Evolutionary conservation across 441 rosid genomes (phyloP).

Genomic region (Cnidoscolus chayamansa): DNA sequence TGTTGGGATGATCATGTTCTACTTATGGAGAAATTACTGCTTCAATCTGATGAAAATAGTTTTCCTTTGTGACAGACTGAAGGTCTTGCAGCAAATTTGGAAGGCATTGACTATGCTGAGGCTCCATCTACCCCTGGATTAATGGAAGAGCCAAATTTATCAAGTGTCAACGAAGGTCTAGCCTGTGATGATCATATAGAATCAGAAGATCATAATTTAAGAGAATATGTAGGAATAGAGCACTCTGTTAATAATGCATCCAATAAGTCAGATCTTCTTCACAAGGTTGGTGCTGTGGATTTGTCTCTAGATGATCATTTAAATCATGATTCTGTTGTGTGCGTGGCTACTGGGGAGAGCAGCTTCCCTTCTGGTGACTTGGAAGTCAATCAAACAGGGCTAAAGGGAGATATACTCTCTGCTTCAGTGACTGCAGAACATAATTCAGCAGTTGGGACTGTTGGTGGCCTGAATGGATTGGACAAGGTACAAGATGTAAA

Average conservation of each 20-base stretch:
- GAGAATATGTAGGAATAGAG: conserved; percentile 33
- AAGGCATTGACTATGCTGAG: conserved; percentile 62
- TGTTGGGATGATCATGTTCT: conserved; percentile 11
- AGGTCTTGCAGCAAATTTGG: conserved; percentile 43
- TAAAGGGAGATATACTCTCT: conserved; percentile 30
- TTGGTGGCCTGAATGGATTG: conserved; percentile 31
- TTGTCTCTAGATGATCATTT: conserved; percentile 31
- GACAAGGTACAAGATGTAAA: conserved; percentile 34
- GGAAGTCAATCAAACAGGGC: conserved; percentile 30
- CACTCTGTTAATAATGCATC: conserved; percentile 32
- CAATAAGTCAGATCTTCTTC: conserved; percentile 33
- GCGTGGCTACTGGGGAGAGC: conserved; percentile 37
- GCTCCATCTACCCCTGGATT: conserved; percentile 91
- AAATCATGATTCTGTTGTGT: conserved; percentile 26
- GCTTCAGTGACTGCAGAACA: conserved; percentile 31
- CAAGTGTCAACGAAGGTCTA: conserved; percentile 60
- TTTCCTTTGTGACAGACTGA: conserved; percentile 47
- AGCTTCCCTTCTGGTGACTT: conserved; percentile 28
- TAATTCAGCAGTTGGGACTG: conserved; percentile 29
- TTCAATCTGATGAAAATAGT: conserved; percentile 19
- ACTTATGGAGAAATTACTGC: neutral
- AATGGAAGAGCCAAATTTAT: conserved; percentile 62
- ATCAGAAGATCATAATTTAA: conserved; percentile 47
- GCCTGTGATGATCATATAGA: conserved; percentile 67
- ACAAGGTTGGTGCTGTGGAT: conserved; percentile 29